phyloP scores from a whole-genome alignment of 1,139 yeast species.

The Kurtzmaniella quercitrusa region DNA sequence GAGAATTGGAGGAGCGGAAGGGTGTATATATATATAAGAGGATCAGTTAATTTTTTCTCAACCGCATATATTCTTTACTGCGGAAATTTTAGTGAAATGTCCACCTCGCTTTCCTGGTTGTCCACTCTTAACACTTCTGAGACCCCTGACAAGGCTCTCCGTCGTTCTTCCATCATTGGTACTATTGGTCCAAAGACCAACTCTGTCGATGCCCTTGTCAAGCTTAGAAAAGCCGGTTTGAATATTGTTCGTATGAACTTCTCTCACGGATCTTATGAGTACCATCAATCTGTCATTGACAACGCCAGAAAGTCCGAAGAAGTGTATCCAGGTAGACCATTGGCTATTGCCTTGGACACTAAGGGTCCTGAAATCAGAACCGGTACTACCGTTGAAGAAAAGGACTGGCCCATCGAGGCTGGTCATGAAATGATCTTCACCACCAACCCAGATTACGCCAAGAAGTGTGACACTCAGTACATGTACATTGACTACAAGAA shows the following conservation, averaged over 20 bases:
- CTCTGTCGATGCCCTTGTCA: slow-evolving; percentile 76
- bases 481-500: slow-evolving; percentile 94
- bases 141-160: slow-evolving; percentile 79
- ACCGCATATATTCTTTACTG: background rate
- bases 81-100: slow-evolving; percentile 2
- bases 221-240: slow-evolving; percentile 93
- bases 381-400: slow-evolving; percentile 79
- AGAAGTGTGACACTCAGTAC: slow-evolving; percentile 66
- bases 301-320: slow-evolving; percentile 93
- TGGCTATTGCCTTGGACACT: slow-evolving; percentile 97
- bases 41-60: background rate
- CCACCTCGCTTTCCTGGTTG: slow-evolving; percentile 57
- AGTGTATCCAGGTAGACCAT: slow-evolving; percentile 89
- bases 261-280: slow-evolving; percentile 95
- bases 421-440: slow-evolving; percentile 91
- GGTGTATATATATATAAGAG: background rate
- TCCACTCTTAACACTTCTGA: slow-evolving; percentile 71
- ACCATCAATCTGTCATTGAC: slow-evolving; percentile 95
- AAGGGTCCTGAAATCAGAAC: slow-evolving; percentile 99
- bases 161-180: slow-evolving; percentile 96
- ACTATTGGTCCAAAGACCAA: slow-evolving; percentile 98
- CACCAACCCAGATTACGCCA: slow-evolving; percentile 78
- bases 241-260: slow-evolving; percentile 98
- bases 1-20: background rate
- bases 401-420: slow-evolving; percentile 78